Evolutionary conservation across 2,329 filamentous ascomycete species (phyloP).

Genomic region (Fusarium siculi): DNA sequence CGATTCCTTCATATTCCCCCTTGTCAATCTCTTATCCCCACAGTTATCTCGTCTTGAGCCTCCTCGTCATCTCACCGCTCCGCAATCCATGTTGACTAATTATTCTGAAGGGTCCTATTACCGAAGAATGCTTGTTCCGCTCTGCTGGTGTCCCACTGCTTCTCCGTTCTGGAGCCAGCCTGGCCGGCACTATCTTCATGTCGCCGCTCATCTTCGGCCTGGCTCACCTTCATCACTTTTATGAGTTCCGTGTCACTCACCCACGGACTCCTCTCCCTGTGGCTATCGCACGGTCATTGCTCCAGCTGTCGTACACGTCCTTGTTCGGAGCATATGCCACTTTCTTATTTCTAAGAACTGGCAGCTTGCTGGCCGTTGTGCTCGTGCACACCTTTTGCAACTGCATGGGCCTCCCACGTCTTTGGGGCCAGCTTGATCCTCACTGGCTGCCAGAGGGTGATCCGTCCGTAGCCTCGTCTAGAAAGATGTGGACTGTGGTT

Average conservation of each 20-base stretch:
- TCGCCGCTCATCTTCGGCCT: constrained; percentile 92
- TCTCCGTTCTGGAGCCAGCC: constrained; percentile 72
- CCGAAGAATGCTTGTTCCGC: constrained; percentile 94
- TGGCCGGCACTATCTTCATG: constrained; percentile 75
- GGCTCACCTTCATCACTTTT: constrained; percentile 94
- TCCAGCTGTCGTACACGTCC: constrained; percentile 92
- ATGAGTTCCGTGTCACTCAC: constrained; percentile 88
- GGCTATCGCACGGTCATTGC: constrained; percentile 75
- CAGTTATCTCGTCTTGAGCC: constrained; percentile 33
- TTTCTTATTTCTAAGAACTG: constrained; percentile 87
- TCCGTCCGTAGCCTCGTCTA: constrained; percentile 36
- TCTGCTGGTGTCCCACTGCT: constrained; percentile 86
- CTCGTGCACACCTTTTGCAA: constrained; percentile 91
- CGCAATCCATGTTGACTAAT: constrained; percentile 19
- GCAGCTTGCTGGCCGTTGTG: constrained; percentile 80
- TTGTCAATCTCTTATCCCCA: constrained; percentile 29
- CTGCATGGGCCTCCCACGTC: constrained; percentile 84
- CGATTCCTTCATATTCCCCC: constrained; percentile 27
- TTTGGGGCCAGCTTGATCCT: constrained; percentile 81
- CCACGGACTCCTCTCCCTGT: constrained; percentile 72
- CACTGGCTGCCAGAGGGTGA: constrained; percentile 50
- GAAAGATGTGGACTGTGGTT: constrained; percentile 71
- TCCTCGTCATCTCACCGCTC: constrained; percentile 38
- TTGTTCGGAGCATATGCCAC: constrained; percentile 94
- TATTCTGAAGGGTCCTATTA: constrained; percentile 76